Evolutionary conservation across 345 rosid species (phyloP).

Genomic region (Arabidopsis suecica): DNA sequence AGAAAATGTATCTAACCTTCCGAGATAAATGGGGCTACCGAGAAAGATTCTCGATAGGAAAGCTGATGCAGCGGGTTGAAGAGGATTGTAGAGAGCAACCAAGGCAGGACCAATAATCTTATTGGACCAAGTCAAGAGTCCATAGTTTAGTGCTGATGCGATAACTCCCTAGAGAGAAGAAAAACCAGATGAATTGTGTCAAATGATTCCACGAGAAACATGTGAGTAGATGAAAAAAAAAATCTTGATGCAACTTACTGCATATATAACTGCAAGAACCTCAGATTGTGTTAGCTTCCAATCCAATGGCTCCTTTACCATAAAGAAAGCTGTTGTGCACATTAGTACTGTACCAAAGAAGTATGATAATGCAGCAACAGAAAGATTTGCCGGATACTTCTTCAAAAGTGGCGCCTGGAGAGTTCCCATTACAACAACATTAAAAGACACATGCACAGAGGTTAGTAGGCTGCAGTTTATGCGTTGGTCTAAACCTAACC

Average conservation of each 20-base stretch:
- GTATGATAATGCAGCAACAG: constrained; percentile 84
- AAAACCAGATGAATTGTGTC: neutral
- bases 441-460: constrained; percentile 21
- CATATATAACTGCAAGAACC: constrained; percentile 80
- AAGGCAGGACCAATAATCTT: constrained; percentile 94
- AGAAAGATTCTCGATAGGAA: constrained; percentile 86
- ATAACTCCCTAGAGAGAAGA: constrained; percentile 66
- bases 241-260: constrained; percentile 57
- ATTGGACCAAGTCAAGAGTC: constrained; percentile 95
- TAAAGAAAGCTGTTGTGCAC: constrained; percentile 70
- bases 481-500: constrained; percentile 8
- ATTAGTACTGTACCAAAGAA: constrained; percentile 76
- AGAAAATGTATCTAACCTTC: constrained; percentile 62
- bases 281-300: constrained; percentile 88
- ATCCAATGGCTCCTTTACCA: constrained; percentile 68
- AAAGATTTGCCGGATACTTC: constrained; percentile 85
- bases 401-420: constrained; percentile 82
- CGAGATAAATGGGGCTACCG: constrained; percentile 89
- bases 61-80: constrained; percentile 93
- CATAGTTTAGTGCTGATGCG: constrained; percentile 92
- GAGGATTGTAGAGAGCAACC: constrained; percentile 96
- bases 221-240: constrained; percentile 9
- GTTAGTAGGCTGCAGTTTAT: constrained; percentile 10
- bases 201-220: neutral
- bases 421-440: constrained; percentile 24